These are phyloP conservation scores for Rutstroemia sp. DNA, from an alignment of 2,329 filamentous ascomycete species.

Conservation along the genomic window DNA sequence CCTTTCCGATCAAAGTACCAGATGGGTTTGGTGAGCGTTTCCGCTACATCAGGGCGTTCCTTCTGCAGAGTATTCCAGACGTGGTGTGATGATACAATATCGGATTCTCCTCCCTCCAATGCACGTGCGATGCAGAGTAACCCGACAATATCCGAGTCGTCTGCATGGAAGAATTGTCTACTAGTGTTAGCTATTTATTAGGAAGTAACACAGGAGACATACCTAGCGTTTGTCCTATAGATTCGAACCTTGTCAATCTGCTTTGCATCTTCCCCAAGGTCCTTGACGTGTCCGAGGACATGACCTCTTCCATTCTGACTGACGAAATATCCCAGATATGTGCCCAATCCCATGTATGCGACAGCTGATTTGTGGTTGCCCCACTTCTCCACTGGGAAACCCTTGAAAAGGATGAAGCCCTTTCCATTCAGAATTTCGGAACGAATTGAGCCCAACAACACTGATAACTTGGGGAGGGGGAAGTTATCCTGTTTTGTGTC, in stretches of 20 bases:
- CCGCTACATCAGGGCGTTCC: slow-evolving; percentile 71
- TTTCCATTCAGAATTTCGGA: slow-evolving; percentile 72
- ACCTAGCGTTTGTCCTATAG: slow-evolving; percentile 76
- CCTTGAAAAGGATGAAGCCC: slow-evolving; percentile 85
- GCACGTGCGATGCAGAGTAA: slow-evolving; percentile 74
- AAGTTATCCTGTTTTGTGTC: slow-evolving; percentile 41
- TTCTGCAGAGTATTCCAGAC: slow-evolving; percentile 75
- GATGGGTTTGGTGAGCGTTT: slow-evolving; percentile 65
- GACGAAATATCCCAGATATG: slow-evolving; percentile 81
- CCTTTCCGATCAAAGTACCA: slow-evolving; percentile 95
- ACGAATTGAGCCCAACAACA: slow-evolving; percentile 47
- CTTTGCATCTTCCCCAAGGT: slow-evolving; percentile 52
- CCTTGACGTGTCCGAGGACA: slow-evolving; percentile 83
- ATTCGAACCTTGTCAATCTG: slow-evolving; percentile 82
- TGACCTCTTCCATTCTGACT: slow-evolving; percentile 80
- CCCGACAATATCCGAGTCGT: slow-evolving; percentile 77
- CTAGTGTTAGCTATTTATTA: background rate
- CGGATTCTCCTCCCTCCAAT: slow-evolving; percentile 74
- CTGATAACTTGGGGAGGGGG: slow-evolving; percentile 47
- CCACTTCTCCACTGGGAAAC: slow-evolving; percentile 72
- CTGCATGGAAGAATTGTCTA: slow-evolving; percentile 77
- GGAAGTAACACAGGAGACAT: slow-evolving; percentile 9
- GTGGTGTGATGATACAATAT: slow-evolving; percentile 69
- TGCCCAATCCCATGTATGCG: slow-evolving; percentile 85
- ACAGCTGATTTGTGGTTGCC: slow-evolving; percentile 71